Percentiles rank a stretch among this genome's conserved stretches.
These are phyloP conservation scores for Phaeotremella skinneri DNA, from an alignment of 768 basidiomycete species.

Conservation along the genomic window DNA sequence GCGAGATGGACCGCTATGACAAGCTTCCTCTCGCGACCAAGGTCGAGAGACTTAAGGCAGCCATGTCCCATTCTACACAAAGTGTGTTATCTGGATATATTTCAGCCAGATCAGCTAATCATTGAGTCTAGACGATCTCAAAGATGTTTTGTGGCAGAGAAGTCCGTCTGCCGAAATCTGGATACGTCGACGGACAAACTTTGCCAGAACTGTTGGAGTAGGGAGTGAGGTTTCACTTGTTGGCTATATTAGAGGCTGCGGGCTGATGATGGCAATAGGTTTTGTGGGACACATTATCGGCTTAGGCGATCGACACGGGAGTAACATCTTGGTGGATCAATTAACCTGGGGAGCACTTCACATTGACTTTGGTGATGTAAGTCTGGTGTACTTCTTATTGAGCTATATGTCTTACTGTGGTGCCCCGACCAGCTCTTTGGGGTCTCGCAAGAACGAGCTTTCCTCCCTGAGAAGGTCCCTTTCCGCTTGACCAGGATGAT, in stretches of 20 bases:
- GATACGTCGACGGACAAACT: constrained; percentile 47
- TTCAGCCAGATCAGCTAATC: constrained; percentile 9
- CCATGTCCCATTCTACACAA: constrained; percentile 45
- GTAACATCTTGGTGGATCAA: constrained; percentile 48
- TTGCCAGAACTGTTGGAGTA: constrained; percentile 47
- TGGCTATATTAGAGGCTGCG: too few relatives aligned
- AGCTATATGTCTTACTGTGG: not conserved
- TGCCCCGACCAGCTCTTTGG: constrained; percentile 37
- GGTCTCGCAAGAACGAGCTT: constrained; percentile 48
- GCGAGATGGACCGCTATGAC: constrained; percentile 44
- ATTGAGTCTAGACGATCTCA: constrained; percentile 38
- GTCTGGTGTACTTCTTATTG: constrained; percentile 11
- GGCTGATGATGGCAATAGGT: constrained; percentile 26
- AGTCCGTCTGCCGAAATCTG: constrained; percentile 49
- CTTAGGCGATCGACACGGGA: constrained; percentile 53
- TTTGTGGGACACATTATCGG: constrained; percentile 53
- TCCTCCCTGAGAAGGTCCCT: constrained; percentile 52
- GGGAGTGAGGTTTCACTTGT: constrained; percentile 32
- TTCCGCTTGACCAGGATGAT: constrained; percentile 54
- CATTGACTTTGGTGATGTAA: constrained; percentile 53
- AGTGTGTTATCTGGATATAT: constrained; percentile 15
- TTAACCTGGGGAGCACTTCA: constrained; percentile 46
- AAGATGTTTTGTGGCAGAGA: constrained; percentile 48
- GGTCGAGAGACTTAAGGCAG: constrained; percentile 38
- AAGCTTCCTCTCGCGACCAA: constrained; percentile 41